Evolutionary conservation across 352 stramenopile genomes (phyloP).

Genomic region (Aphanomyces astaci): DNA sequence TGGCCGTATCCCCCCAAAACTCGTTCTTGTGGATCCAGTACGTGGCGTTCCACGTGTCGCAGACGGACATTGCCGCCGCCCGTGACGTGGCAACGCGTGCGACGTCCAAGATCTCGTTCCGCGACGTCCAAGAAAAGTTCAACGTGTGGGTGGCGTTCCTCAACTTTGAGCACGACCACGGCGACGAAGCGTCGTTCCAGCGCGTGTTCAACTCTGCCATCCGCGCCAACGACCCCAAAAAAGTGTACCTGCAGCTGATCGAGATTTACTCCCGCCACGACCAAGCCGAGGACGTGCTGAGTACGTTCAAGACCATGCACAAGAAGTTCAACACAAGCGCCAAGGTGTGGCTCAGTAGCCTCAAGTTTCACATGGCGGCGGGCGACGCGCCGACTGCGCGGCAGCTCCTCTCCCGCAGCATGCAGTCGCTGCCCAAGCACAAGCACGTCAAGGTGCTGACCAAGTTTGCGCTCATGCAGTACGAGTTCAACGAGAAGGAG

Average conservation of each 20-base stretch:
- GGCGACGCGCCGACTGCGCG: conserved; percentile 63
- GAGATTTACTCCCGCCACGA: conserved; percentile 83
- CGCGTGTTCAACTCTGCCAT: conserved; percentile 88
- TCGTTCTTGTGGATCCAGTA: conserved; percentile 97
- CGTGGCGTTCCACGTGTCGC: conserved; percentile 95
- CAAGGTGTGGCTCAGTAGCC: conserved; percentile 78
- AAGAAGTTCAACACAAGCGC: conserved; percentile 91
- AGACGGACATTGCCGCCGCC: conserved; percentile 90
- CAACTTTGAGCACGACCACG: conserved; percentile 95
- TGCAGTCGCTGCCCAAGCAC: conserved; percentile 88
- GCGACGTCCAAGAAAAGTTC: conserved; percentile 94
- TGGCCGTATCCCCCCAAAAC: conserved; percentile 90
- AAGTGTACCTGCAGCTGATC: conserved; percentile 91
- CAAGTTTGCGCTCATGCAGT: conserved; percentile 95
- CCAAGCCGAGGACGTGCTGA: conserved; percentile 59
- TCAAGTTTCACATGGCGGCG: conserved; percentile 79
- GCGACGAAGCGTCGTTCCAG: conserved; percentile 83
- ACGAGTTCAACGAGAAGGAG: conserved; percentile 88
- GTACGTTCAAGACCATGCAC: conserved; percentile 76
- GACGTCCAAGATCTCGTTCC: conserved; percentile 92
- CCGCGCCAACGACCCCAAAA: conserved; percentile 92
- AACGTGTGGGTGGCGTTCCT: conserved; percentile 95
- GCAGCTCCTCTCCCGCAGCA: conserved; percentile 85
- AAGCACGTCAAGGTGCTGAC: conserved; percentile 93
- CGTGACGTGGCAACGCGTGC: conserved; percentile 89